Conservation (phyloP, 305 asterid species). For the Andrographis paniculata region DNA sequence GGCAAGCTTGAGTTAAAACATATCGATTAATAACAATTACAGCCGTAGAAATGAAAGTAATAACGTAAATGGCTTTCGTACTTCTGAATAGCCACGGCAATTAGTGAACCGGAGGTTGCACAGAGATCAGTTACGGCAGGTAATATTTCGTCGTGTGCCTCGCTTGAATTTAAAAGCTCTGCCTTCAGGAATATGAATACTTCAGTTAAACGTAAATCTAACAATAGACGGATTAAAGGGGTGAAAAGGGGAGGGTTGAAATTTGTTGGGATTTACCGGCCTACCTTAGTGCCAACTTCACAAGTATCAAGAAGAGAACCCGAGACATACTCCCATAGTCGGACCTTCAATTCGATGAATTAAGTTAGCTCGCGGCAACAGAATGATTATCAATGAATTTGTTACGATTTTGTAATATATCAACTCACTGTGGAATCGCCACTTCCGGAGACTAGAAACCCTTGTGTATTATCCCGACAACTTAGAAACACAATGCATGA, state of each 20-base stretch:
- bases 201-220: conserved; percentile 8
- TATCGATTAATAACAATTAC: neutral
- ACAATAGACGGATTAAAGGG: no score
- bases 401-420: no score
- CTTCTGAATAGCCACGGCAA: conserved; percentile 84
- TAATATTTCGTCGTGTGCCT: conserved; percentile 36
- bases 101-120: conserved; percentile 44
- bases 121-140: conserved; percentile 72
- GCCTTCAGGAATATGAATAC: conserved; percentile 40
- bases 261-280: conserved; percentile 23
- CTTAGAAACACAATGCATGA: conserved; percentile 64
- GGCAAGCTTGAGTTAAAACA: conserved; percentile 43
- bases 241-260: no score
- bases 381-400: no score
- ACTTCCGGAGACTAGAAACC: conserved; percentile 77
- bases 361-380: no score
- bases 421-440: conserved; percentile 96
- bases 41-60: neutral
- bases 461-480: conserved; percentile 35
- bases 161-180: conserved; percentile 37
- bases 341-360: conserved; percentile 64
- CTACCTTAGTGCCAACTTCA: conserved; percentile 52
- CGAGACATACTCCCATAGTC: conserved; percentile 70
- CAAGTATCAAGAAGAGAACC: conserved; percentile 86
- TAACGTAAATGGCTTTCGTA: conserved; percentile 13